Conservation (phyloP, 2,329 filamentous ascomycete species). For the Lasiodiplodia hormozganensis region DNA sequence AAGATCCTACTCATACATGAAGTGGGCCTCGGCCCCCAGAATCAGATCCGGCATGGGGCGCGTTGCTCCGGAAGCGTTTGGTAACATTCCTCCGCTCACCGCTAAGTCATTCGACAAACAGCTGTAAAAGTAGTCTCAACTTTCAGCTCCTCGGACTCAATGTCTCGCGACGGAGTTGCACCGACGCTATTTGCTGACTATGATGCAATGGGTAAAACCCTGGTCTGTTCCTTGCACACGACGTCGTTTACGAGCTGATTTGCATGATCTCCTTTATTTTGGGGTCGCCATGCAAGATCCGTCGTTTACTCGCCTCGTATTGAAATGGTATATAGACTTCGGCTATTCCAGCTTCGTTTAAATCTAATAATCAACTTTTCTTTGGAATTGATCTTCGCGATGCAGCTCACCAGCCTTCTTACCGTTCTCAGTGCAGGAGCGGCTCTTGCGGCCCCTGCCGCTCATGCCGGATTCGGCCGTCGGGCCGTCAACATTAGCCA, state of each 20-base stretch:
- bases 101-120: too few relatives aligned
- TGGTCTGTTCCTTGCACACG: neutral
- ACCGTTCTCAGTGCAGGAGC: neutral
- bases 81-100: too few relatives aligned
- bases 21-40: too few relatives aligned
- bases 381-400: neutral
- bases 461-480: neutral
- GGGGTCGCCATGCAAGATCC: neutral
- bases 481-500: neutral
- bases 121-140: neutral
- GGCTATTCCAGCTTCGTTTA: neutral
- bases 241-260: conserved; percentile 6
- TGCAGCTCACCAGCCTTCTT: conserved; percentile 2
- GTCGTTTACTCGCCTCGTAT: neutral
- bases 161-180: too few relatives aligned
- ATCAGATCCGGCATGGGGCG: too few relatives aligned
- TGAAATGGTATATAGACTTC: neutral
- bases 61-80: too few relatives aligned
- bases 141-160: neutral
- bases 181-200: too few relatives aligned
- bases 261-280: neutral
- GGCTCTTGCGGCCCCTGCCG: neutral
- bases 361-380: neutral
- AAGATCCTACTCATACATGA: too few relatives aligned
- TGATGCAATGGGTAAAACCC: neutral